These are phyloP conservation scores for Scheffersomyces segobiensis DNA, from an alignment of 1,139 yeast genomes.

Conservation along the genomic window DNA sequence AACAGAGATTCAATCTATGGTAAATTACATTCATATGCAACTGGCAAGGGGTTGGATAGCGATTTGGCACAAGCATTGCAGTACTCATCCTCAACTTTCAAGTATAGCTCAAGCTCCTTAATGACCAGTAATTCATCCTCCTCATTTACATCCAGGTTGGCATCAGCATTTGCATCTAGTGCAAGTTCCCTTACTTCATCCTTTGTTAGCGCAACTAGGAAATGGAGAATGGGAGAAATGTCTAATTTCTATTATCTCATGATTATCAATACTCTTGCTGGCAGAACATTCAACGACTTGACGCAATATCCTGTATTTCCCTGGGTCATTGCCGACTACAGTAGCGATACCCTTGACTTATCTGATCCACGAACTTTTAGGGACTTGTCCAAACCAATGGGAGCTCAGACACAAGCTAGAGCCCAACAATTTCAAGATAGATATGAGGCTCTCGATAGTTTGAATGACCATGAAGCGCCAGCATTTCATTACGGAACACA, in stretches of 20 bases:
- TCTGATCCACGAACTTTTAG: conserved; percentile 60
- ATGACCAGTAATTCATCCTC: conserved; percentile 17
- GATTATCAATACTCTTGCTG: conserved; percentile 79
- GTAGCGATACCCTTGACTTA: conserved; percentile 63
- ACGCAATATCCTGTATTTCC: conserved; percentile 92
- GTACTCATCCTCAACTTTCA: conserved; percentile 30
- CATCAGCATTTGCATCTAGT: conserved; percentile 34
- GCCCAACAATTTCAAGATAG: conserved; percentile 66
- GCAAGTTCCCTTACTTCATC: conserved; percentile 13
- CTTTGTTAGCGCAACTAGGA: conserved; percentile 56
- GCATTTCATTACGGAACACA: conserved; percentile 93
- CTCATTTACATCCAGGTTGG: conserved; percentile 32
- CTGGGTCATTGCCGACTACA: conserved; percentile 83
- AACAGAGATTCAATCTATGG: conserved; percentile 59
- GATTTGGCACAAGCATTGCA: conserved; percentile 55
- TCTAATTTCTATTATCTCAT: conserved; percentile 81
- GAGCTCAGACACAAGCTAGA: conserved; percentile 68
- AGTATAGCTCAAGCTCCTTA: conserved; percentile 5
- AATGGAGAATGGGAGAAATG: conserved; percentile 75
- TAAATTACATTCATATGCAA: conserved; percentile 46
- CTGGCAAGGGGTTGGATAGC: conserved; percentile 48
- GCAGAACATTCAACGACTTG: conserved; percentile 81
- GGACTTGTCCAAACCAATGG: conserved; percentile 85
- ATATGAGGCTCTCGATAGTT: conserved; percentile 62
- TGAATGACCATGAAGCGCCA: conserved; percentile 53